Evolutionary conservation across 2,329 filamentous ascomycete genomes (phyloP), one percentile per base, ranked within the genome.

Genomic region (Botrytis paeoniae): DNA sequence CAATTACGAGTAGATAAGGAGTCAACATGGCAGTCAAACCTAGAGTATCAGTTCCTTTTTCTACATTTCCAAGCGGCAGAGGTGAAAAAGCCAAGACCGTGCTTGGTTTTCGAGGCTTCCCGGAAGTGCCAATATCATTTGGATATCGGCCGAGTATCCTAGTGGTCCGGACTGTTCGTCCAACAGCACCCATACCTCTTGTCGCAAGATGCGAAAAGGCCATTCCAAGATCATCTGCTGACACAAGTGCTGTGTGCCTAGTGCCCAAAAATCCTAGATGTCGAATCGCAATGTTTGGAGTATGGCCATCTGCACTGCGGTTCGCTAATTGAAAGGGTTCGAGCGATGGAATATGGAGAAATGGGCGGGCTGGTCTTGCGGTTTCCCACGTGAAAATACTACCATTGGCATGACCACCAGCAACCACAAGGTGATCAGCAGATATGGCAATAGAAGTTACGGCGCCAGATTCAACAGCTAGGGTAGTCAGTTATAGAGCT

Each of bases 301-400:
- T 84, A 83, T 99, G 96, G 1, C 96, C 95, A 84, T 98, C 95
- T 1, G 83, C 81, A n/a, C 87, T 90, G 65, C 90, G 87, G 43
- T 89, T 86, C 71, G 92, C 87, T 45, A 91, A 80, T 73, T 92
- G 88, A 3, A 85, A 83, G n/a, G 86, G 83, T 48, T 94, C 89
- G 16, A 97, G 84, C 51, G 94, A 93, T 1, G 92, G 89, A 61
- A 99, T 95, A 69, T 93, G 90, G 45, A 99, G 87, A 81, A 99
- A 99, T 0, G 95, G 96, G 45, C 93, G 89, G 4, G 94, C 90
- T n/a, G 92, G 88, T 73, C 92, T 89, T 59, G 89, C 88, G 20
- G 95, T 92, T 81, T 99, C 97, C 97, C 97, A 99, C 0, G 95
- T 99, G 80, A 98, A 98, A 70, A 99, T 97, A 80, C 91, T 91